Percentiles rank a stretch among this genome's conserved stretches.
These are phyloP conservation scores for Dittrichia graveolens DNA, from an alignment of 129 eudicot genomes.

Conservation along the genomic window DNA sequence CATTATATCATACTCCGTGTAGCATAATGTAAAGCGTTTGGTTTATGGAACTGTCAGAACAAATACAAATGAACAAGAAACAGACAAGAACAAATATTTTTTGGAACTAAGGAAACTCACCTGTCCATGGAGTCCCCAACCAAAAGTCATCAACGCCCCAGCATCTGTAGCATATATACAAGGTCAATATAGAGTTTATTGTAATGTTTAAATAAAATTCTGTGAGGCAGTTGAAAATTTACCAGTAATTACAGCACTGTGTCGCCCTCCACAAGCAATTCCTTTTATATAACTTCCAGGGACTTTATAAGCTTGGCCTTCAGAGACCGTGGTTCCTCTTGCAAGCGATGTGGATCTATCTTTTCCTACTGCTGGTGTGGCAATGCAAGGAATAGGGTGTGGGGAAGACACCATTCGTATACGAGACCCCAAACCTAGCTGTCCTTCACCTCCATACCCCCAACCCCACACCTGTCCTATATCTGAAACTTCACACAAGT, in stretches of 20 bases:
- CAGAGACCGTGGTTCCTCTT: constrained; percentile 54
- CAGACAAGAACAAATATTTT: background rate
- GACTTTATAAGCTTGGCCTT: constrained; percentile 70
- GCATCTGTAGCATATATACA: constrained; percentile 63
- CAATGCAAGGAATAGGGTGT: constrained; percentile 92
- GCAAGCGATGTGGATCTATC: constrained; percentile 54
- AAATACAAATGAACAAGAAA: background rate
- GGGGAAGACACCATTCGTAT: constrained; percentile 98
- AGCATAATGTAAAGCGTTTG: background rate
- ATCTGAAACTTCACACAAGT: constrained; percentile 67
- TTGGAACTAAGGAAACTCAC: constrained; percentile 35
- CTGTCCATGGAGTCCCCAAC: constrained; percentile 99
- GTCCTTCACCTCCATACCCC: constrained; percentile 99
- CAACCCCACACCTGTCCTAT: constrained; percentile 99
- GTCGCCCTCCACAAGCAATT: constrained; percentile 98
- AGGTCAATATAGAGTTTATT: background rate
- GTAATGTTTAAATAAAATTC: background rate
- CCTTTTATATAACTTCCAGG: constrained; percentile 84
- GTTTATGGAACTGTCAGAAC: background rate
- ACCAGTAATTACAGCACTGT: constrained; percentile 96
- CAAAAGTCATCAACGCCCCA: constrained; percentile 88
- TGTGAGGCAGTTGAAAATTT: constrained; percentile 5
- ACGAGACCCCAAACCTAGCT: constrained; percentile 89
- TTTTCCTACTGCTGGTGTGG: constrained; percentile 56
- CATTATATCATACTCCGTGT: background rate